Evolutionary conservation across 495 filamentous ascomycete genomes (phyloP).

Genomic region (Aspergillus ellipticus): DNA sequence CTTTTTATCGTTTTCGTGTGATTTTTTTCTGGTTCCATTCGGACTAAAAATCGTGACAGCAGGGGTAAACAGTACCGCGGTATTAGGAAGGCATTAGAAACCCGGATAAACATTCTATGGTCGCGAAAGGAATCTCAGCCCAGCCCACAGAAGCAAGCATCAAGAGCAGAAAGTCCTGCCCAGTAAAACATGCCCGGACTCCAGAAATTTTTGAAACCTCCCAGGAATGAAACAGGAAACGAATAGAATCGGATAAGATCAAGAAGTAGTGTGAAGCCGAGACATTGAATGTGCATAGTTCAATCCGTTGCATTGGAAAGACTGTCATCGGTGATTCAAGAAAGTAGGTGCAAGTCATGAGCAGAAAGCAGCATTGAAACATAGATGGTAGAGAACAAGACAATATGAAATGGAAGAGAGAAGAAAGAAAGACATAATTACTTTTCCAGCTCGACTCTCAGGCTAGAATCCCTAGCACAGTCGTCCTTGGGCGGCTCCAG

Average conservation of each 20-base stretch:
- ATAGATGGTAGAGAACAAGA: slow-evolving; percentile 12
- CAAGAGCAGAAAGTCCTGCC: slow-evolving; percentile 32
- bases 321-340: slow-evolving; percentile 18
- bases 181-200: slow-evolving; percentile 40
- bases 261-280: slow-evolving; percentile 18
- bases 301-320: slow-evolving; percentile 17
- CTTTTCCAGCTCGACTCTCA: slow-evolving; percentile 43
- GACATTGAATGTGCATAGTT: slow-evolving; percentile 19
- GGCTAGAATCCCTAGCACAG: slow-evolving; percentile 36
- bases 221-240: slow-evolving; percentile 28
- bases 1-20: slow-evolving; percentile 18
- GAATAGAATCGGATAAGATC: slow-evolving; percentile 11
- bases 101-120: slow-evolving; percentile 36
- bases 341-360: slow-evolving; percentile 26
- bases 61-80: slow-evolving; percentile 17
- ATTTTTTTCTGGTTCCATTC: slow-evolving; percentile 20
- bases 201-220: slow-evolving; percentile 37
- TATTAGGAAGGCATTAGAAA: slow-evolving; percentile 20
- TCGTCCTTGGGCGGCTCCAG: slow-evolving; percentile 52
- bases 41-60: slow-evolving; percentile 18
- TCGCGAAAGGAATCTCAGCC: slow-evolving; percentile 31
- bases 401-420: slow-evolving; percentile 11
- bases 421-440: slow-evolving; percentile 23
- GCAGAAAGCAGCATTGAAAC: slow-evolving; percentile 13
- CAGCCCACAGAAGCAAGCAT: slow-evolving; percentile 35